Base-by-base conservation (phyloP, 176 grass and related monocot species). In the Carex kokanica region DNA sequence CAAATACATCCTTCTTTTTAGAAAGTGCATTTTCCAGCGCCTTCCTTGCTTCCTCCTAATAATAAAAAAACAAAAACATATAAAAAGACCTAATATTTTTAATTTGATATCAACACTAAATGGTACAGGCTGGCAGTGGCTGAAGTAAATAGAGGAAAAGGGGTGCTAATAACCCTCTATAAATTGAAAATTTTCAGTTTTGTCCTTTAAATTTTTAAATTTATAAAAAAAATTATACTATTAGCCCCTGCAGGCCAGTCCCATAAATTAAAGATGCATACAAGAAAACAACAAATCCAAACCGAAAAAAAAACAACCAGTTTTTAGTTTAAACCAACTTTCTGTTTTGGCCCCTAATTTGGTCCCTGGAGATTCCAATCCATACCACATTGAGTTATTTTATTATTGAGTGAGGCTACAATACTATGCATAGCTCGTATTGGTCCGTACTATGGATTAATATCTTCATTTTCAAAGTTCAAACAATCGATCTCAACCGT, bases 41-140 rank as follows among this genome's bases (percentile, higher is more conserved):
- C 83, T 66, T 88, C 81, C 82, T 88, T 64, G 91, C 91, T 88
- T 90, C 72, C 10, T 84, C 89, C 91, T 94, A 25, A 41, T 20
- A 60, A 60, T 12, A 40, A 61, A 68, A 14, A 8, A 24, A 3
- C 1, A 2, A 61, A 61, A 61, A 24, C 4, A 65, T 31, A 65
- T 25, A 0, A 31, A 34, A 65, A 65, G 25, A 32, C 63, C 27
- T 32, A 64, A 65, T 1, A 34, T 32, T 65, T 27, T 65, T 15
- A 45, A 20, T 16, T 6, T 57, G 4, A 45, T 87, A 38, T 14
- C 18, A 8, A n/a, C 40, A 2, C 15, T 32, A 45, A 49, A 2
- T 47, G 17, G 52, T 60, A 40, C 53, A 71, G 25, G 27, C 21
- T 38, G 36, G 36, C 36, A 38, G 36, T 38, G 36, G 4, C 36